Conservation (phyloP, 768 basidiomycete genomes). For the Termitomyces bulborhizus region DNA sequence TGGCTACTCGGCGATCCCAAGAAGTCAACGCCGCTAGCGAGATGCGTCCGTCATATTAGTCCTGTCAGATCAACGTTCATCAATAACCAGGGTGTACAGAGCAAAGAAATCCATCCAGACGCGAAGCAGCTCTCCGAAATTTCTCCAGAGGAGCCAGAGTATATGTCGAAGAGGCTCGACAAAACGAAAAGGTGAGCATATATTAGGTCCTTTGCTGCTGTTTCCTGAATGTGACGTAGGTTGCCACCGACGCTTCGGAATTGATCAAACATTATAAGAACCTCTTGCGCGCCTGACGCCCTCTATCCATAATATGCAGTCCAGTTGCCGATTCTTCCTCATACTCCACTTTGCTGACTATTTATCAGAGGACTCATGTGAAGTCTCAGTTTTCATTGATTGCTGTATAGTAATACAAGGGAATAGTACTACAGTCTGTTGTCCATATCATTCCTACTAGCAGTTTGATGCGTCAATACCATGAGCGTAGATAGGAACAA, state of each 20-base stretch:
- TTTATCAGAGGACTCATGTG: not conserved
- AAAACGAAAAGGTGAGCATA: conserved; percentile 29
- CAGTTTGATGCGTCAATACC: conserved; percentile 1
- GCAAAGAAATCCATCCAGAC: conserved; percentile 17
- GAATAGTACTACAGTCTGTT: not conserved
- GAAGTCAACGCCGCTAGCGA: conserved; percentile 28
- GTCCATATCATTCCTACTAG: conserved; percentile 16
- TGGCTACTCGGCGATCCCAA: conserved; percentile 28
- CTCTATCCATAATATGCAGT: not conserved
- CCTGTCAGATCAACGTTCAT: not conserved
- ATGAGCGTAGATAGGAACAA: not conserved
- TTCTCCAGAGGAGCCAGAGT: conserved; percentile 27
- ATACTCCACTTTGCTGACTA: not conserved
- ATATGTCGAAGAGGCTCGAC: conserved; percentile 27
- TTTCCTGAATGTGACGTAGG: conserved; percentile 12
- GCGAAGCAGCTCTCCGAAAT: conserved; percentile 22
- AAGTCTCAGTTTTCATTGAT: not conserved
- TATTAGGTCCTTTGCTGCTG: not conserved
- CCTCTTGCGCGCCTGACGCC: conserved; percentile 17
- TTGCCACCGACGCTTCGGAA: conserved; percentile 27
- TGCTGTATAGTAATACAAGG: conserved; percentile 6
- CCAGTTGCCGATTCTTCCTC: not conserved
- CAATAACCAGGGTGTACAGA: conserved; percentile 17
- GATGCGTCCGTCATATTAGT: conserved; percentile 24
- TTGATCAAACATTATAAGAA: conserved; percentile 30